Evolutionary conservation across 768 basidiomycete species (phyloP).

Genomic region (Dacryopinax spathularia): DNA sequence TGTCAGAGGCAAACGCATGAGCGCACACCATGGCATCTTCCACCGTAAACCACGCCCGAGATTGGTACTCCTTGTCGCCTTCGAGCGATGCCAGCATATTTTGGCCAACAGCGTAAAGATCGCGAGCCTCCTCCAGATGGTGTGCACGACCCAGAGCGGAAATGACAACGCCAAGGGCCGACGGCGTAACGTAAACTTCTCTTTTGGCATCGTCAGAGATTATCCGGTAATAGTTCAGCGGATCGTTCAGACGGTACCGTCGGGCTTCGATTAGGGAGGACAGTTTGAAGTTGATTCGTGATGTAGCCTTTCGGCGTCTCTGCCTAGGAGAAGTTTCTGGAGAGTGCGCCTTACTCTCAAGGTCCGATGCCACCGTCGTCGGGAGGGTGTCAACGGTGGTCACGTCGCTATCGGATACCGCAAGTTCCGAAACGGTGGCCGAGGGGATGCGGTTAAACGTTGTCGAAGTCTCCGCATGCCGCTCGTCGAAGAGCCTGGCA

Average conservation of each 20-base stretch:
- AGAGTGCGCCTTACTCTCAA: constrained; percentile 5
- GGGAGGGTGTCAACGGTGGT: constrained; percentile 1
- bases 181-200: constrained; percentile 38
- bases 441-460: constrained; percentile 7
- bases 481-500: neutral
- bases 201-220: constrained; percentile 4
- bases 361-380: neutral
- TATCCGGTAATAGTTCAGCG: neutral
- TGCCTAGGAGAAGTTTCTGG: constrained; percentile 11
- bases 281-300: constrained; percentile 2
- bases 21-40: constrained; percentile 88
- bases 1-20: constrained; percentile 62
- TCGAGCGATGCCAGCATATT: constrained; percentile 36
- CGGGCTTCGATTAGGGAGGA: neutral
- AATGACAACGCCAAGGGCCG: constrained; percentile 47
- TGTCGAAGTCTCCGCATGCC: neutral
- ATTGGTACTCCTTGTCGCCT: constrained; percentile 33
- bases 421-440: constrained; percentile 6
- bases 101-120: constrained; percentile 58
- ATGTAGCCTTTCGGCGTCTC: neutral
- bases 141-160: constrained; percentile 50
- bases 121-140: constrained; percentile 44
- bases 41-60: constrained; percentile 52
- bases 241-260: neutral
- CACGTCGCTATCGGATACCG: neutral